Conservation (phyloP, 1,139 yeast genomes). For the Hemisphaericaspora lyxosophila region DNA sequence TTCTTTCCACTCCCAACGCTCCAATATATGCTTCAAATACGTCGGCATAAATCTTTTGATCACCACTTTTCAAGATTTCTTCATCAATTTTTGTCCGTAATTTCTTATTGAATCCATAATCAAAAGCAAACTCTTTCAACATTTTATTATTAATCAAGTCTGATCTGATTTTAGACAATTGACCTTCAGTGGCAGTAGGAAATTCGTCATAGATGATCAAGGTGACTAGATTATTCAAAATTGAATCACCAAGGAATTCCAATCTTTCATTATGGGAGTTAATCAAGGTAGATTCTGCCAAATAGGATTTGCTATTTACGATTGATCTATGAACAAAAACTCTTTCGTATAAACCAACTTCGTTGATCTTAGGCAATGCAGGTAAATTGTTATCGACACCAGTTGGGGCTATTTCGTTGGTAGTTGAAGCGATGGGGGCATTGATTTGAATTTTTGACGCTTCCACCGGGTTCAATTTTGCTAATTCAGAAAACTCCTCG, state of each 20-base stretch:
- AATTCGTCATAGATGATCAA: constrained; percentile 62
- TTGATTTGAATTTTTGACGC: constrained; percentile 7
- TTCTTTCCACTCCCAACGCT: constrained; percentile 66
- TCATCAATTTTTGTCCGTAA: constrained; percentile 51
- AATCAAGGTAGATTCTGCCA: constrained; percentile 57
- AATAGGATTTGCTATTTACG: constrained; percentile 56
- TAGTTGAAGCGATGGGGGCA: constrained; percentile 13
- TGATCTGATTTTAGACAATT: constrained; percentile 69
- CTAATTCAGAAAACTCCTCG: constrained; percentile 12
- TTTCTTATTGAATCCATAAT: constrained; percentile 67
- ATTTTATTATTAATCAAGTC: constrained; percentile 73
- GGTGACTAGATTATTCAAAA: constrained; percentile 72
- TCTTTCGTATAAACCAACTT: constrained; percentile 58
- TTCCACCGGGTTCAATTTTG: constrained; percentile 6
- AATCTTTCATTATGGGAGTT: constrained; percentile 81
- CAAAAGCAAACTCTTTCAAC: constrained; percentile 66
- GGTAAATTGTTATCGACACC: constrained; percentile 47
- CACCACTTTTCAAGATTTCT: constrained; percentile 32
- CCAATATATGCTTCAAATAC: constrained; percentile 91
- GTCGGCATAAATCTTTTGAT: constrained; percentile 66
- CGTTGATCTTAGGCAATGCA: constrained; percentile 63
- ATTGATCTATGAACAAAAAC: constrained; percentile 84
- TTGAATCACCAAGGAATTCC: constrained; percentile 92
- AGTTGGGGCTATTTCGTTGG: constrained; percentile 18
- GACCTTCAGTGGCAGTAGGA: constrained; percentile 80